A percentile compares a stretch with the other conserved stretches of the same genome.
Conservation (phyloP, 148 eudicot species). For the Vaccinium darrowii region DNA sequence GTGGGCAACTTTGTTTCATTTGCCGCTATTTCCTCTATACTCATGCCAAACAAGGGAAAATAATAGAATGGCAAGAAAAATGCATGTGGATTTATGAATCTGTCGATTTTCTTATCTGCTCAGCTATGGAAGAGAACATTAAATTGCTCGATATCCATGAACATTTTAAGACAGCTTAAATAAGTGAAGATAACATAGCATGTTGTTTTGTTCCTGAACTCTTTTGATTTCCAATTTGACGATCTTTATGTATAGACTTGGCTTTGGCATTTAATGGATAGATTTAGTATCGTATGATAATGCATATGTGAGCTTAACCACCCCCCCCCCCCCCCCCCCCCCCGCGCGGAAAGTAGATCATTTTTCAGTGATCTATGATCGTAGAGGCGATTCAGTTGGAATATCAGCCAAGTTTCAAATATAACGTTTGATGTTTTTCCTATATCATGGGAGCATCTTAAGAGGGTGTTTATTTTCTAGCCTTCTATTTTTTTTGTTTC, state of each 20-base stretch:
- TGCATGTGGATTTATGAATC: neutral
- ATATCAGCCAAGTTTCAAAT: neutral
- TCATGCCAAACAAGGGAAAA: neutral
- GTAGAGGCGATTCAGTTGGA: neutral
- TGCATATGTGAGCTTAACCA: neutral
- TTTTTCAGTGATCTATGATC: neutral
- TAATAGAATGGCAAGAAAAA: neutral
- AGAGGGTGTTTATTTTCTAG: neutral
- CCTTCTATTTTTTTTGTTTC: conserved; percentile 12
- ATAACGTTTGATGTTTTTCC: neutral
- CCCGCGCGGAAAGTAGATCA: neutral
- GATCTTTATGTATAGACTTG: neutral
- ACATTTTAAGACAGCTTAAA: neutral
- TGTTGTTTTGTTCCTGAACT: neutral
- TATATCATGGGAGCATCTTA: neutral
- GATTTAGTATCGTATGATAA: neutral
- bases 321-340: too few species aligned
- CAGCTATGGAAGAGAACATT: neutral
- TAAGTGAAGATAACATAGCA: neutral
- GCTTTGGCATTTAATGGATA: neutral
- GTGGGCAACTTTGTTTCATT: neutral
- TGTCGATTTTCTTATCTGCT: neutral
- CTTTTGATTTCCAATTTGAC: neutral
- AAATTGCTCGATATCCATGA: neutral
- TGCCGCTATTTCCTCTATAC: neutral